Evolutionary conservation across 768 basidiomycete genomes (phyloP).

Genomic region (Tylopilus plumbeoviolaceoides): DNA sequence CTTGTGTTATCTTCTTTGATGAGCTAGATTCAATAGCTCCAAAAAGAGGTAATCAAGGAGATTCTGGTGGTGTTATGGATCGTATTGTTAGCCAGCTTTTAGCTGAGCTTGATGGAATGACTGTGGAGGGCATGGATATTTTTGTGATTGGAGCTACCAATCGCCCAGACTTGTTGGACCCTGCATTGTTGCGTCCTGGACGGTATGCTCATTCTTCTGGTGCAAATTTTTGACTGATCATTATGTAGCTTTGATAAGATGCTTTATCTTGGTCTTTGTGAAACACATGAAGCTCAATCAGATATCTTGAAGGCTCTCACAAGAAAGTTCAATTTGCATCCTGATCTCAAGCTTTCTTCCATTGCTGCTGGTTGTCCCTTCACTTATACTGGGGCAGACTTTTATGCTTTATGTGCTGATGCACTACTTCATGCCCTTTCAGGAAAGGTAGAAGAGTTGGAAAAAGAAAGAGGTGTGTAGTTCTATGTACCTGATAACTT

Average conservation of each 20-base stretch:
- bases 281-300: slow-evolving; percentile 78
- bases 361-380: slow-evolving; percentile 80
- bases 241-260: slow-evolving; percentile 86
- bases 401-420: slow-evolving; percentile 96
- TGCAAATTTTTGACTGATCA: background rate
- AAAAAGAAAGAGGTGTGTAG: slow-evolving; percentile 60
- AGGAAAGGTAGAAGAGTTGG: slow-evolving; percentile 75
- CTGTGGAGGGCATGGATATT: slow-evolving; percentile 62
- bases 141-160: slow-evolving; percentile 98
- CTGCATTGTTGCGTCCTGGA: slow-evolving; percentile 85
- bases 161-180: slow-evolving; percentile 86
- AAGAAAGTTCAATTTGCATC: slow-evolving; percentile 82
- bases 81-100: slow-evolving; percentile 93
- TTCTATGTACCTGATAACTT: background rate
- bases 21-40: slow-evolving; percentile 94
- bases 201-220: slow-evolving; percentile 42
- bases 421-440: slow-evolving; percentile 96
- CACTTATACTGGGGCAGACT: slow-evolving; percentile 96
- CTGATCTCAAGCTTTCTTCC: slow-evolving; percentile 53
- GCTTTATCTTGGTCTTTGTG: slow-evolving; percentile 92
- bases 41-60: slow-evolving; percentile 91
- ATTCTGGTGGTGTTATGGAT: slow-evolving; percentile 98
- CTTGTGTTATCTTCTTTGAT: slow-evolving; percentile 96
- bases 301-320: slow-evolving; percentile 89
- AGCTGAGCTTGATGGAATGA: slow-evolving; percentile 92